Base-by-base conservation (phyloP, 345 rosid species). In the Citrus glauca region DNA sequence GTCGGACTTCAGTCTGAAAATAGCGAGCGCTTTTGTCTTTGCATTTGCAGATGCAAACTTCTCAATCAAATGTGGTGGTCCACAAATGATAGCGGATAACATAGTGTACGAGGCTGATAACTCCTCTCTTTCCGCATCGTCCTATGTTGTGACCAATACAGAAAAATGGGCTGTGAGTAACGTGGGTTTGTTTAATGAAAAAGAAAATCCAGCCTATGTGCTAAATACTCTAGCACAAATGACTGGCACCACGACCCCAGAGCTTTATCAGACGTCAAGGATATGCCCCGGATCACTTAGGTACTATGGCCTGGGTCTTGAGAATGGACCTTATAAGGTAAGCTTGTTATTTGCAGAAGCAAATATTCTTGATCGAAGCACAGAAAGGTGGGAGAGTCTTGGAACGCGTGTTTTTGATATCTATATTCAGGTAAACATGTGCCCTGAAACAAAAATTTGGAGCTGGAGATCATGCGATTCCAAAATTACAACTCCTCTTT, bases 121-220 rank as follows among this genome's bases (percentile, higher is more conserved):
- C 37, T 69, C 61, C 56, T 59, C 84, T 20, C 73, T 87, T 63
- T 83, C 85, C 30, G 63, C 88, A 76, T 84, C 91, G 81, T 82
- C 89, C 28, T 74, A 45, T 74, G 62, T 40, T 50, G 87, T 91
- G 60, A 78, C 88, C 57, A 75, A 22, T 63, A 66, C 78, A 3
- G 66, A 82, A 53, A 88, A 85, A 82, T 91, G 94, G 94, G 94
- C 90, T 32, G 83, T 86, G 62, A 88, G 92, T 82, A 86, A 79
- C 67, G 89, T 80, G 35, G 94, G 94, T n/a, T 63, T 85, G 33
- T 89, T 73, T 79, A 66, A 79, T 62, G 90, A 86, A 16, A 84
- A 85, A 66, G 55, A 17, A 61, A 82, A 73, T 73, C 85, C 80
- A 69, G n/a, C 45, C 35, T 86, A 85, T 66, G 30, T 40, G 67